phyloP scores from a whole-genome alignment of 345 rosid genomes.

The Moricandia moricandioides region DNA sequence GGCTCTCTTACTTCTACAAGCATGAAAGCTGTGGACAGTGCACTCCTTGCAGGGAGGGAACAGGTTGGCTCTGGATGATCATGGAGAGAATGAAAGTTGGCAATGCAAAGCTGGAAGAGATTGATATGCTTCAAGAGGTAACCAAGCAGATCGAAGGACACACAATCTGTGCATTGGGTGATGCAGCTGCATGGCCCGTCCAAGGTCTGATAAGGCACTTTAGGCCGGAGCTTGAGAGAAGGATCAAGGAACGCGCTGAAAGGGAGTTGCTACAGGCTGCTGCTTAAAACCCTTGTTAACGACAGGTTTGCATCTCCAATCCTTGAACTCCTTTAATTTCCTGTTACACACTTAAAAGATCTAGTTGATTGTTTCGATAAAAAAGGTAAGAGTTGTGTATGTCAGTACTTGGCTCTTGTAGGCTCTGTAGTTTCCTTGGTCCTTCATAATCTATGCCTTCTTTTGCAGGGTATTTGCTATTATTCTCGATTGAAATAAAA shows the following conservation, averaged over 20 bases:
- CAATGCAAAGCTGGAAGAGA: conserved; percentile 92
- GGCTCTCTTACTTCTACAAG: conserved; percentile 97
- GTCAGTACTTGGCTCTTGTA: neutral
- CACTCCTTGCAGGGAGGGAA: conserved; percentile 98
- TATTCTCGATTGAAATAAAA: conserved; percentile 30
- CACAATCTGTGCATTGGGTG: conserved; percentile 97
- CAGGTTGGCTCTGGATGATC: conserved; percentile 99
- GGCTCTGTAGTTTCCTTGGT: conserved; percentile 4
- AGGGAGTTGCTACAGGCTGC: conserved; percentile 91
- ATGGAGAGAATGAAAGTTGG: conserved; percentile 98
- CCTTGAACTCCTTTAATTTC: neutral
- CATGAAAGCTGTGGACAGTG: conserved; percentile 99
- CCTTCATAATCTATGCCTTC: neutral
- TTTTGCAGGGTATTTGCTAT: conserved; percentile 22
- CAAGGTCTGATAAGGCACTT: conserved; percentile 96
- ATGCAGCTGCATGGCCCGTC: conserved; percentile 99
- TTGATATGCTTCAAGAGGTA: conserved; percentile 98
- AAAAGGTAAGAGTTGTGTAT: neutral
- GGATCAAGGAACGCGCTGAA: conserved; percentile 85
- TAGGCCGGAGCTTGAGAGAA: conserved; percentile 98
- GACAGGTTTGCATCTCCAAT: conserved; percentile 29
- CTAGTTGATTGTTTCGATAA: neutral
- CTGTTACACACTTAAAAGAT: conserved; percentile 2
- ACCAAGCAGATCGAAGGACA: conserved; percentile 99
- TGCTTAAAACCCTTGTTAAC: conserved; percentile 50